phyloP scores from a whole-genome alignment of 139 green algal genomes.

The Chlamydomonas sp. region DNA sequence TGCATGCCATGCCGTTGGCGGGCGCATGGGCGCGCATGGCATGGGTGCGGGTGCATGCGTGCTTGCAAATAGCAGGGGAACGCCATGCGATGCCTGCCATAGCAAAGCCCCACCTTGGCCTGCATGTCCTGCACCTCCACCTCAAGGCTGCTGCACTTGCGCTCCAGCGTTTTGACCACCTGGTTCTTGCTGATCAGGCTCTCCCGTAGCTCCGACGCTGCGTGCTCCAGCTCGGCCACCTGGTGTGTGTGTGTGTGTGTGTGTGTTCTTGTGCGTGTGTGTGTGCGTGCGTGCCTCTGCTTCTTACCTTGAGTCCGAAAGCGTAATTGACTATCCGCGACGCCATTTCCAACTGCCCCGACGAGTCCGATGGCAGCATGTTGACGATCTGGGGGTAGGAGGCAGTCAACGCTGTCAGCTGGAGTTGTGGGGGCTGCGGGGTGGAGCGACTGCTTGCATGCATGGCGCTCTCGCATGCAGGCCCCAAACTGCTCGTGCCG shows the following conservation, averaged over 20 bases:
- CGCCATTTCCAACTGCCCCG: constrained; percentile 34
- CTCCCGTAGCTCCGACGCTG: constrained; percentile 43
- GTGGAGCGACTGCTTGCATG: too few relatives aligned
- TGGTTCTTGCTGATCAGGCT: constrained; percentile 32
- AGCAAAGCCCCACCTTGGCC: constrained; percentile 31
- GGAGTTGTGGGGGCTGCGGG: too few relatives aligned
- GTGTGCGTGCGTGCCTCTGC: too few relatives aligned
- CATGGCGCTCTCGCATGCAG: too few relatives aligned
- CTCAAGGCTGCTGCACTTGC: constrained; percentile 33
- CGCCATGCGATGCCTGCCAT: background rate
- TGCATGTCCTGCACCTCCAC: constrained; percentile 39
- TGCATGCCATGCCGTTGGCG: background rate
- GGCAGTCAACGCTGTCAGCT: too few relatives aligned
- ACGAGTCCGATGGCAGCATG: constrained; percentile 31
- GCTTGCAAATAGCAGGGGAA: background rate
- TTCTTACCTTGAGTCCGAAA: constrained; percentile 27
- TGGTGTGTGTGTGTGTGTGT: constrained; percentile 3
- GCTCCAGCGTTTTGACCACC: constrained; percentile 40
- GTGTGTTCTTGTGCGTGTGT: background rate
- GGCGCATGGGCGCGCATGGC: background rate
- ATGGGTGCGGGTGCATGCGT: constrained; percentile 6
- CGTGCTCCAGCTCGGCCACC: constrained; percentile 37
- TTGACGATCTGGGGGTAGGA: constrained; percentile 33
- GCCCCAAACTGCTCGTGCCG: too few relatives aligned
- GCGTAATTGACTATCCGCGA: constrained; percentile 34